phyloP scores from a whole-genome alignment of 129 eudicot species.

The Artemisia argyi region DNA sequence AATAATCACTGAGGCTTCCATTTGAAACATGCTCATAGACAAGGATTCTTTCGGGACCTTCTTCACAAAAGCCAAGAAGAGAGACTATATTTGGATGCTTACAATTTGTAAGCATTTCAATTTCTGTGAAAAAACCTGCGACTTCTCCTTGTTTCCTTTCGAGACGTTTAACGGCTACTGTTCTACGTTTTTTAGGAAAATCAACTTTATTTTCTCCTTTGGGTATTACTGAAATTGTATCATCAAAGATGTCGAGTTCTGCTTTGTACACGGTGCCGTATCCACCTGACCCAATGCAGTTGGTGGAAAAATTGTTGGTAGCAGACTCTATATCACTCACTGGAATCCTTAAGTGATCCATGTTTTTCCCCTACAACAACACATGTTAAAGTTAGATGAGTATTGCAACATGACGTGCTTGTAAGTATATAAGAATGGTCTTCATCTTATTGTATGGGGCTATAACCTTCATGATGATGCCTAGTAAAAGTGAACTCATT shows the following conservation, averaged over 20 bases:
- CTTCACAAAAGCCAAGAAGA: too few relatives aligned
- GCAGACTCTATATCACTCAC: not conserved
- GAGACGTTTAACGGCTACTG: not conserved
- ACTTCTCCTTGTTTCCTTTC: not conserved
- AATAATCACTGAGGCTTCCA: too few relatives aligned
- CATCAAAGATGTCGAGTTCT: not conserved
- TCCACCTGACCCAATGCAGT: not conserved
- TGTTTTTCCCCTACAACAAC: not conserved
- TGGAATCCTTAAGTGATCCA: conserved; percentile 2
- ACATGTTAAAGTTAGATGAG: not conserved
- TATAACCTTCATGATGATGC: too few relatives aligned
- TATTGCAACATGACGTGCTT: not conserved
- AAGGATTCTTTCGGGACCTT: too few relatives aligned
- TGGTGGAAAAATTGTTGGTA: not conserved
- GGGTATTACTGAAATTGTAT: too few relatives aligned
- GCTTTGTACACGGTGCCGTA: too few relatives aligned
- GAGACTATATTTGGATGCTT: not conserved
- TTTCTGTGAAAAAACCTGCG: not conserved
- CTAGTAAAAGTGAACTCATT: too few relatives aligned
- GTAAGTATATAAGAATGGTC: too few relatives aligned
- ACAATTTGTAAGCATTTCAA: not conserved
- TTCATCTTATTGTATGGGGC: too few relatives aligned
- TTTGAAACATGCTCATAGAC: too few relatives aligned
- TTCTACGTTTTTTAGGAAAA: not conserved
- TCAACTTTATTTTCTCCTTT: too few relatives aligned